Evolutionary conservation across 306 rosid species (phyloP), one percentile per base, ranked within the genome.

Genomic region (Fragaria vesca): DNA sequence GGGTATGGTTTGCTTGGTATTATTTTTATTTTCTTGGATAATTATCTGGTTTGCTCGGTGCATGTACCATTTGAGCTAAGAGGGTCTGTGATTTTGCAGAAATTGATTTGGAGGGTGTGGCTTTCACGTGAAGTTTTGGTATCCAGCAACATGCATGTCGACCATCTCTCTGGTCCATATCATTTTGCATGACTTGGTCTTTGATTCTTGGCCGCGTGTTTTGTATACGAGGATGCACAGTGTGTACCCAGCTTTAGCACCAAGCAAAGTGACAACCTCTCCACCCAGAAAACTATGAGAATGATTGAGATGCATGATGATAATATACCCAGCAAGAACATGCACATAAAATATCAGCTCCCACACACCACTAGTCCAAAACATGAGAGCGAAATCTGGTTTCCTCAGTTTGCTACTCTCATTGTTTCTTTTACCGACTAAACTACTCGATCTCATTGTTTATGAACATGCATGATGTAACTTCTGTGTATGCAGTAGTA

Each of bases 51-150:
- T 18, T 66, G 26, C 15, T 61, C 6, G 70, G 75, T 68, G 28
- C 72, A 48, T 40, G 79, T 15, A 42, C 69, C 71, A n/a, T 8
- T 20, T 3, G 62, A 20, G 60, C 46, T 11, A 45, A 48, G 12
- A 62, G 46, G 79, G 34, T 10, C 26, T 15, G 1, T 32, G 46
- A 18, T 34, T 34, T 32, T 18, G 28, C 47, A 12, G 30, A 75
- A 60, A 75, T 28, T 28, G 48, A 75, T 62, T 26, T 40, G 43
- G 77, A 40, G 54, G 73, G 75, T 73, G 74, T 47, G 75, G 18
- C 57, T 3, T 69, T 90, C 89, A 86, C 88, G 88, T 83, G 90
- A 78, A 78, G 76, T 73, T 54, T 42, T 51, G 47, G 13, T 18
- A 2, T 47, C 32, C 54, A 12, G 52, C 51, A 40, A 61, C 73